These are phyloP conservation scores for Ceratocystis lukuohia DNA, from an alignment of 2,329 filamentous ascomycete genomes.

Conservation along the genomic window DNA sequence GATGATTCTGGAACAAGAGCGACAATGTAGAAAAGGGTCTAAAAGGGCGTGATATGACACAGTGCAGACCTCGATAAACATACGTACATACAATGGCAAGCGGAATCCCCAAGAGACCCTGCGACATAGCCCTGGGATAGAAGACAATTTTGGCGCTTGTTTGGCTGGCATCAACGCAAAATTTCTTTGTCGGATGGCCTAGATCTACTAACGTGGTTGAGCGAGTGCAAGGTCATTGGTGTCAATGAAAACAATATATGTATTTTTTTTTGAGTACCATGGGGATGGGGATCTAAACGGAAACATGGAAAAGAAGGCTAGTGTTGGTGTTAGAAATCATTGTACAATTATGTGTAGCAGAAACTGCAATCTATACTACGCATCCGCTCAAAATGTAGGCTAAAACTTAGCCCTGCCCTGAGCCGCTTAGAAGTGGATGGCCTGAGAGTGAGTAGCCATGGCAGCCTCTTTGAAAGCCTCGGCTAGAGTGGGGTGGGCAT, in stretches of 20 bases:
- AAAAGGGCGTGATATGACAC: too few relatives aligned
- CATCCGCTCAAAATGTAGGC: constrained; percentile 5
- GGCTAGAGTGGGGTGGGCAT: constrained; percentile 88
- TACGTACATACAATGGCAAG: too few relatives aligned
- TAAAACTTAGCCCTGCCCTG: not conserved
- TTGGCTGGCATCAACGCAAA: too few relatives aligned
- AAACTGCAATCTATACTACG: constrained; percentile 11
- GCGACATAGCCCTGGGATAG: too few relatives aligned
- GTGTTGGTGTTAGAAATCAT: constrained; percentile 13
- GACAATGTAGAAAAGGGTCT: too few relatives aligned
- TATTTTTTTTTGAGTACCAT: not conserved
- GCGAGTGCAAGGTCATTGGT: not conserved
- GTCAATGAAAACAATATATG: not conserved
- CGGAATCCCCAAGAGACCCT: too few relatives aligned
- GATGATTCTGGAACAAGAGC: too few relatives aligned
- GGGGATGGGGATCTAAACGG: not conserved
- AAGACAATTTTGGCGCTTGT: too few relatives aligned
- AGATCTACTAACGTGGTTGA: too few relatives aligned
- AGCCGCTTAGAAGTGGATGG: constrained; percentile 74
- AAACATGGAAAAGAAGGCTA: not conserved
- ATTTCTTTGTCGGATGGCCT: too few relatives aligned
- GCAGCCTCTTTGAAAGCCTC: constrained; percentile 99
- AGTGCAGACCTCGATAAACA: too few relatives aligned
- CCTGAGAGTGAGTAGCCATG: constrained; percentile 91
- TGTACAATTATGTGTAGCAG: constrained; percentile 19